Conservation (phyloP, 2,329 filamentous ascomycete species). For the Aspergillus cejpii region DNA sequence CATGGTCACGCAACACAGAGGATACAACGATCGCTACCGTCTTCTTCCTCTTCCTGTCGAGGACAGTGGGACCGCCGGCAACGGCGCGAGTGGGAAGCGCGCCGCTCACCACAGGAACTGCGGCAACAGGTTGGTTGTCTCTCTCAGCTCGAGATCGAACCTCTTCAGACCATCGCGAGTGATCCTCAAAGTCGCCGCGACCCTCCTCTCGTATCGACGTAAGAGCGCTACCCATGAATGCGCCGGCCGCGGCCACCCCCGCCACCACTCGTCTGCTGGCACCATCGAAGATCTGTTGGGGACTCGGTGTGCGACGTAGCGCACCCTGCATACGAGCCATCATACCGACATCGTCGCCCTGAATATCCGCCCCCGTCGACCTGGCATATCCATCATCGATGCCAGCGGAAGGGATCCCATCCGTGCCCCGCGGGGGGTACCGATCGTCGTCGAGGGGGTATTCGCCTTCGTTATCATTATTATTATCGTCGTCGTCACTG, state of each 20-base stretch:
- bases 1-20: conserved; percentile 59
- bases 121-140: conserved; percentile 20
- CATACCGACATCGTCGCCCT: conserved; percentile 52
- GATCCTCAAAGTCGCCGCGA: conserved; percentile 70
- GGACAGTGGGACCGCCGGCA: conserved; percentile 25
- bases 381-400: conserved; percentile 29
- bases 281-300: conserved; percentile 79
- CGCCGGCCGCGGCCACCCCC: conserved; percentile 74
- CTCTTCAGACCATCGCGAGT: conserved; percentile 89
- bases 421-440: conserved; percentile 20
- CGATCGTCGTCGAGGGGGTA: conserved; percentile 39
- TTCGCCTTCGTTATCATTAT: conserved; percentile 62
- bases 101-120: conserved; percentile 25
- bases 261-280: conserved; percentile 75
- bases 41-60: conserved; percentile 55
- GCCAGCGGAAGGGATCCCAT: conserved; percentile 24
- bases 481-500: conserved; percentile 64
- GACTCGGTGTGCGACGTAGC: conserved; percentile 73
- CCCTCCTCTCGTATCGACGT: conserved; percentile 80
- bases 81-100: conserved; percentile 29
- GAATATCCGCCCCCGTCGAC: conserved; percentile 31
- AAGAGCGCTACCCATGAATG: conserved; percentile 73
- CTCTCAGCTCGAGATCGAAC: conserved; percentile 57
- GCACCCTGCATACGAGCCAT: conserved; percentile 73
- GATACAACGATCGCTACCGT: conserved; percentile 85